Evolutionary conservation across 164 flowering plant species (phyloP).

Genomic region (Euptelea pleiosperma): DNA sequence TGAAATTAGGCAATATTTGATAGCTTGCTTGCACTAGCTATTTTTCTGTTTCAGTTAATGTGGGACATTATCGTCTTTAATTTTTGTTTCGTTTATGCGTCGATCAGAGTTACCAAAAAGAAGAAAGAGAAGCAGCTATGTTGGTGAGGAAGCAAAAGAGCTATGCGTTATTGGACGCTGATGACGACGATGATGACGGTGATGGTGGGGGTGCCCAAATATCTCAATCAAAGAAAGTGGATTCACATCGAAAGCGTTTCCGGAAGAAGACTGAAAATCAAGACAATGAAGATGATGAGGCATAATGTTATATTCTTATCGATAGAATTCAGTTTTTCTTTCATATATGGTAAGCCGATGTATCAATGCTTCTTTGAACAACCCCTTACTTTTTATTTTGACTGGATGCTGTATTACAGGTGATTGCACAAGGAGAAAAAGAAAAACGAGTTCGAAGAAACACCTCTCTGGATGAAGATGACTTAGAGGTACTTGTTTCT

Average conservation of each 20-base stretch:
- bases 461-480: constrained; percentile 29
- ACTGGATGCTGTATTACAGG: constrained; percentile 42
- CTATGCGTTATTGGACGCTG: constrained; percentile 70
- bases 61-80: neutral
- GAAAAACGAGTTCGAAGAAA: constrained; percentile 50
- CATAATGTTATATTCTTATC: constrained; percentile 25
- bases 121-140: constrained; percentile 86
- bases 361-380: constrained; percentile 8
- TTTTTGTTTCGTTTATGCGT: neutral
- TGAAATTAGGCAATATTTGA: neutral
- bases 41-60: constrained; percentile 1
- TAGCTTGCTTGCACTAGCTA: neutral
- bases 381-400: constrained; percentile 21
- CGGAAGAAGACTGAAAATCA: constrained; percentile 61
- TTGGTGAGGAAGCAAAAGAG: constrained; percentile 67
- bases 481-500: constrained; percentile 54
- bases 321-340: constrained; percentile 21
- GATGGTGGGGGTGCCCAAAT: constrained; percentile 13
- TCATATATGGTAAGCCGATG: constrained; percentile 19
- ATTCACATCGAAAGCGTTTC: constrained; percentile 46
- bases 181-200: constrained; percentile 68
- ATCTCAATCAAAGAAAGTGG: constrained; percentile 33
- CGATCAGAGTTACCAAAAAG: constrained; percentile 61
- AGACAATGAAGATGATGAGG: constrained; percentile 79
- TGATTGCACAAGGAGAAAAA: constrained; percentile 24